Base-by-base conservation (phyloP, 78 protist species). In the Dictyostelium intermedium region DNA sequence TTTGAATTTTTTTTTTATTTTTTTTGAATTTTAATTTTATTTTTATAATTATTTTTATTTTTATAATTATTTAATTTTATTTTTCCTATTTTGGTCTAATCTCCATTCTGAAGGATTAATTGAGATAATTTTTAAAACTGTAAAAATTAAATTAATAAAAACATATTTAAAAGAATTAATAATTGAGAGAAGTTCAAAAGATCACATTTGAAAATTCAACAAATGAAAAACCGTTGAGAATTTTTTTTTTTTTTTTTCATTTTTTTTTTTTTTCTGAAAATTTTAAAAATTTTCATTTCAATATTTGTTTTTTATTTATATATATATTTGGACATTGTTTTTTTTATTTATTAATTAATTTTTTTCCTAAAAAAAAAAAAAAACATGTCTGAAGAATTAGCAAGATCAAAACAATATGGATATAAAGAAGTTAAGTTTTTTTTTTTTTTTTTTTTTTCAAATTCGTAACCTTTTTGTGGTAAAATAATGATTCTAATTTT, bases 321-420 rank as follows among this genome's bases (percentile, higher is more conserved):
- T 2, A 30, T 6, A 73, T 1, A 72, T 30, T 32, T 30, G 27
- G 53, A 27, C 32, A 73, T 35, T 35, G 80, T 73, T 72, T 73
- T 73, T 35, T 73, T 35, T 30, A 16, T 18, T 39, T 39, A 35
- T 7, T 73, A 20, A 14, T 35, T 23, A 76, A 23, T 76, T 76
- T 41, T 56, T 56, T 56, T 56, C 20, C 74, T 23, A 10, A 5
- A 34, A 10, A 5, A 34, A 72, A 11, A 72, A 34, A 6, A 61
- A 2, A 60, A 20, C 45, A 89, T 89, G 94, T 89, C 94, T 41
- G 94, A 89, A 63, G 74, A 43, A n/a, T 63, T 80, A n/a, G 94
- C 94, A 14, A 89, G 94, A 89, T 61, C 61, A 43, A 89, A 89
- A 70, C 94, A 89, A 89, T 89, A 69, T 89, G 94, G 74, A 50